Evolutionary conservation across 371 early-diverging fungal species (phyloP).

Genomic region (Coemansia linderi): DNA sequence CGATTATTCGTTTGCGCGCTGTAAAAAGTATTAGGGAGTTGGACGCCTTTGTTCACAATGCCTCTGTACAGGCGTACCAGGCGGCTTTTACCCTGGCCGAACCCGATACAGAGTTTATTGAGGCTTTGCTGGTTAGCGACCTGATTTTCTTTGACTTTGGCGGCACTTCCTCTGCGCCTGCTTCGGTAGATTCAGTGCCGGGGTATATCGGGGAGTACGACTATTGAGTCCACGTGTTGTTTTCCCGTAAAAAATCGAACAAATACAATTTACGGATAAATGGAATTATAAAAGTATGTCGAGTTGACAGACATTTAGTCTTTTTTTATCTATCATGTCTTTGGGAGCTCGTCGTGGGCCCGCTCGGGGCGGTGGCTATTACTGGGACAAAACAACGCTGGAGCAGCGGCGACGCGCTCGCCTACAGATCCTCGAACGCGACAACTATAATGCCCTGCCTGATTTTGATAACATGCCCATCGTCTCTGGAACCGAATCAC

Average conservation of each 20-base stretch:
- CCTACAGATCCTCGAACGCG: constrained; percentile 37
- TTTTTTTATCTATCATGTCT: background rate
- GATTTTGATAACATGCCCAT: constrained; percentile 34
- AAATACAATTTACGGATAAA: background rate
- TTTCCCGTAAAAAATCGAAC: background rate
- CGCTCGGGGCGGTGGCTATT: constrained; percentile 2
- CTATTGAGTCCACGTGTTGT: constrained; percentile 9
- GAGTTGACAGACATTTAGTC: background rate
- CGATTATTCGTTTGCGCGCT: constrained; percentile 71
- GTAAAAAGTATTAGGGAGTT: constrained; percentile 71
- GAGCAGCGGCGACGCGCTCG: constrained; percentile 38
- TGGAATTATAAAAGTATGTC: background rate
- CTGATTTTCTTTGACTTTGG: constrained; percentile 57
- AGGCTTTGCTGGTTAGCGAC: constrained; percentile 72
- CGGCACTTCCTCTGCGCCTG: background rate
- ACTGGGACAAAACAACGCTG: constrained; percentile 46
- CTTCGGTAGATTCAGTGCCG: background rate
- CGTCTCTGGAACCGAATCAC: background rate
- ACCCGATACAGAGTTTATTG: constrained; percentile 76
- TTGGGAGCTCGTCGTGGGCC: background rate
- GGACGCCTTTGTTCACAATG: constrained; percentile 72
- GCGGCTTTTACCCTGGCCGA: constrained; percentile 68
- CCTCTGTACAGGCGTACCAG: constrained; percentile 73
- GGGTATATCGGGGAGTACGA: constrained; percentile 1
- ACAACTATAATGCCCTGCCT: constrained; percentile 35